Base-by-base conservation (phyloP, 208 protist species). In the Trypanosoma lewisi region DNA sequence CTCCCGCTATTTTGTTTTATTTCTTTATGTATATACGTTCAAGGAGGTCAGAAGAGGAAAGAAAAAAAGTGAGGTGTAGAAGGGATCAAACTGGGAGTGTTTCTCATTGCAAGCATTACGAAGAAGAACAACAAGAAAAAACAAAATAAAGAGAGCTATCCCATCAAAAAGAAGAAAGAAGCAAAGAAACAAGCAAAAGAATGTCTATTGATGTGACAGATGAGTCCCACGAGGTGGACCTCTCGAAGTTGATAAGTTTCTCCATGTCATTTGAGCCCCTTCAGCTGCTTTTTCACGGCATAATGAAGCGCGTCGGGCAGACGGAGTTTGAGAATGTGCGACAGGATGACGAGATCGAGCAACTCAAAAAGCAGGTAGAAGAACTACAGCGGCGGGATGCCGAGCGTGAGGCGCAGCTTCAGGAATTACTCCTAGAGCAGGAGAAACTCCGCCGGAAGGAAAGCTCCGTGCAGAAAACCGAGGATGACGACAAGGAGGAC, bases 171-270 rank as follows among this genome's bases (percentile, higher is more conserved):
- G 8, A 56, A 2, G 17, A 56, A 4, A 56, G n/a, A n/a, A n/a
- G 2, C 12, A 36, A 49, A 51, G 27, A 49, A 50, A 57, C 48
- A 33, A n/a, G 36, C 12, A 33, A 4, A n/a, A 51, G n/a, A 19
- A 73, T 62, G 60, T 31, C 49, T 30, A 47, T 33, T 12, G 49
- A 61, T 33, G 52, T 73, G 11, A 4, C n/a, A 14, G 56, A 67
- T 39, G 49, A 65, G 9, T 65, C 42, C 11, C 61, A 67, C 11
- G 81, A 90, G 66, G 63, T 88, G 6, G 85, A 95, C 68, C 72
- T 95, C 21, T 87, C 77, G 39, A 80, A 93, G 73, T 80, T 95
- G 28, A 92, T 95, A 50, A 72, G 74, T 60, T 72, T 87, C 62
- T 79, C 61, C 52, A 63, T 95, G 49, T 82, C 73, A 31, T 95